Evolutionary conservation across 495 filamentous ascomycete genomes (phyloP).

Genomic region (Viridothelium virens): DNA sequence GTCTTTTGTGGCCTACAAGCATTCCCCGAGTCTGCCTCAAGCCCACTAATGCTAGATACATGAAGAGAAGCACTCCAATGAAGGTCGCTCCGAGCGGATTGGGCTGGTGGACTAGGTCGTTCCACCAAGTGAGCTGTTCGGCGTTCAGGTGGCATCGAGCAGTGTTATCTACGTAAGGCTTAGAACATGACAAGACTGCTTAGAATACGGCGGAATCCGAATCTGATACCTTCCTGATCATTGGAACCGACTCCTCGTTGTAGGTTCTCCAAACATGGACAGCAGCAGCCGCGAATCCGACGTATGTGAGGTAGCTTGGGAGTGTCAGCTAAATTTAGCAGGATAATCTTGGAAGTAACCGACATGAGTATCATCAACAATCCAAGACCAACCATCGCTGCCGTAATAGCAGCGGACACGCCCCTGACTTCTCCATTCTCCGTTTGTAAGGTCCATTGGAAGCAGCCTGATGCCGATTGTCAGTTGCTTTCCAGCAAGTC

Average conservation of each 20-base stretch:
- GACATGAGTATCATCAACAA: conserved; percentile 6
- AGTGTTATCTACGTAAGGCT: conserved; percentile 8
- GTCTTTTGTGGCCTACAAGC: background rate
- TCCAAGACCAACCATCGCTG: conserved; percentile 10
- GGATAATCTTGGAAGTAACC: background rate
- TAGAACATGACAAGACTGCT: conserved; percentile 5
- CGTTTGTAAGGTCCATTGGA: conserved; percentile 4
- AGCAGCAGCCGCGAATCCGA: conserved; percentile 6
- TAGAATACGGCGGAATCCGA: conserved; percentile 10
- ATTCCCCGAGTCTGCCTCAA: background rate
- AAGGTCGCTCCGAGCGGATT: background rate
- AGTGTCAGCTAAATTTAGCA: background rate
- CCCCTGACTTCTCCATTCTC: background rate
- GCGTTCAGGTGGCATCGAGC: conserved; percentile 6
- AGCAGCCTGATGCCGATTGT: background rate
- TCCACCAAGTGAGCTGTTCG: background rate
- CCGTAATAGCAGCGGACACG: background rate
- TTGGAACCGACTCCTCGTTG: conserved; percentile 5
- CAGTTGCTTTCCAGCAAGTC: background rate
- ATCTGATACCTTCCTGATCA: conserved; percentile 13
- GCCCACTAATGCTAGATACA: background rate
- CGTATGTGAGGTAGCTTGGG: conserved; percentile 4
- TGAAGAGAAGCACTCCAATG: conserved; percentile 8
- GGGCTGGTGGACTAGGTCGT: background rate
- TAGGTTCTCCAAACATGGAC: conserved; percentile 12